Conservation (phyloP, 1,284 basidiomycete genomes). For the Ganoderma lucidum region DNA sequence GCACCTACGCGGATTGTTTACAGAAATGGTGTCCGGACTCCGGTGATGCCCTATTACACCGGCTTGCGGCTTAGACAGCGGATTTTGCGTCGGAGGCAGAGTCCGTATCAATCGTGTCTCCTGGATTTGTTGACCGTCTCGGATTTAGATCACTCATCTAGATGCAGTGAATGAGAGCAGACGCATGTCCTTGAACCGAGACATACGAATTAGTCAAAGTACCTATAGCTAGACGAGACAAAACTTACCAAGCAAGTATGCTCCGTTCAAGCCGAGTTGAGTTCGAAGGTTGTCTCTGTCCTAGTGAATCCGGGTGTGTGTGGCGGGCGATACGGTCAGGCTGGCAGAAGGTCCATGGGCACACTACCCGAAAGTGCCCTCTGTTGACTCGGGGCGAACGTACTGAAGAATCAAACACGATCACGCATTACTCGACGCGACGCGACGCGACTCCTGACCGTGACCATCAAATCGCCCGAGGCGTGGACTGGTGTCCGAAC, state of each 20-base stretch:
- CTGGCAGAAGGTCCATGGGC: too few relatives aligned
- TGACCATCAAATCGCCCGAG: neutral
- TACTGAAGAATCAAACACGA: neutral
- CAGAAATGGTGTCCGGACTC: too few relatives aligned
- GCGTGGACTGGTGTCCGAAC: neutral
- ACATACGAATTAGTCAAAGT: neutral
- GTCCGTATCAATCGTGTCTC: neutral
- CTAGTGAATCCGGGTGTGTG: neutral
- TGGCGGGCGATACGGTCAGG: neutral
- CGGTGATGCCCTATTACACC: too few relatives aligned
- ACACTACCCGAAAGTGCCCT: too few relatives aligned
- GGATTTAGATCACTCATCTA: neutral
- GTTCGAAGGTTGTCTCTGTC: too few relatives aligned
- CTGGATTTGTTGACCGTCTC: neutral
- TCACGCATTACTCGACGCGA: neutral
- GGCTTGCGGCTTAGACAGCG: neutral
- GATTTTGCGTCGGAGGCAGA: neutral
- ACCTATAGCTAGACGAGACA: too few relatives aligned
- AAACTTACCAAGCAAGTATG: neutral
- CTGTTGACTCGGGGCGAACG: too few relatives aligned
- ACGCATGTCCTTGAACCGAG: neutral
- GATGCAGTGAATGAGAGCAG: neutral
- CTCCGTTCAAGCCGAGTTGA: too few relatives aligned
- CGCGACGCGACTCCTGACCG: neutral
- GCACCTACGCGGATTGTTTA: too few relatives aligned